These are phyloP conservation scores for Rhizomucor miehei DNA, from an alignment of 371 early-diverging fungal genomes.

Conservation along the genomic window DNA sequence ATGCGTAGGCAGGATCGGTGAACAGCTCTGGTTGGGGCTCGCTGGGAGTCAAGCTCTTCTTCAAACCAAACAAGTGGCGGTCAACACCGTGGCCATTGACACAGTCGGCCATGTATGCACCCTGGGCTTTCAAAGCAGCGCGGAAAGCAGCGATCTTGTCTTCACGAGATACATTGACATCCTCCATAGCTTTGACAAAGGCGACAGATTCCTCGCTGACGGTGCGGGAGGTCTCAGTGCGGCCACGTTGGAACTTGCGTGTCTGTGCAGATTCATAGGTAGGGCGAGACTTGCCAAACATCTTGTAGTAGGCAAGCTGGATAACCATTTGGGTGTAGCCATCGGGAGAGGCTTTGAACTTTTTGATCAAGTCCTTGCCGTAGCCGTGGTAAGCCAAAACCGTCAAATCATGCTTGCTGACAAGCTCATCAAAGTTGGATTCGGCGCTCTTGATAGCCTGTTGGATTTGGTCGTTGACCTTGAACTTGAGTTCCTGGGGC, in stretches of 20 bases:
- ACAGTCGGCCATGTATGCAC: constrained; percentile 77
- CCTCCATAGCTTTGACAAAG: constrained; percentile 86
- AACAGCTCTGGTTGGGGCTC: constrained; percentile 85
- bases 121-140: constrained; percentile 75
- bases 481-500: constrained; percentile 68
- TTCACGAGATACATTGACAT: constrained; percentile 39
- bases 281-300: constrained; percentile 72
- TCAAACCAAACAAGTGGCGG: constrained; percentile 82
- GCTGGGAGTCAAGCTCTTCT: constrained; percentile 54
- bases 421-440: constrained; percentile 65
- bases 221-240: constrained; percentile 93
- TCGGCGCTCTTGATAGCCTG: constrained; percentile 62
- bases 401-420: constrained; percentile 76
- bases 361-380: constrained; percentile 92
- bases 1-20: constrained; percentile 74
- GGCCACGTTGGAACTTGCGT: constrained; percentile 87
- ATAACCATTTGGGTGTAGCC: constrained; percentile 95
- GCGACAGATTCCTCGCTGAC: constrained; percentile 79
- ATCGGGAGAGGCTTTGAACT: constrained; percentile 86
- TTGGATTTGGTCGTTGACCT: constrained; percentile 51
- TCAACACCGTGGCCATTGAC: constrained; percentile 88
- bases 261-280: constrained; percentile 95
- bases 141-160: constrained; percentile 69
- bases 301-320: constrained; percentile 92
- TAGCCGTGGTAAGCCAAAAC: constrained; percentile 81